These are phyloP conservation scores for Orbilia ellipsospora DNA, from an alignment of 2,329 filamentous ascomycete species.

Conservation along the genomic window DNA sequence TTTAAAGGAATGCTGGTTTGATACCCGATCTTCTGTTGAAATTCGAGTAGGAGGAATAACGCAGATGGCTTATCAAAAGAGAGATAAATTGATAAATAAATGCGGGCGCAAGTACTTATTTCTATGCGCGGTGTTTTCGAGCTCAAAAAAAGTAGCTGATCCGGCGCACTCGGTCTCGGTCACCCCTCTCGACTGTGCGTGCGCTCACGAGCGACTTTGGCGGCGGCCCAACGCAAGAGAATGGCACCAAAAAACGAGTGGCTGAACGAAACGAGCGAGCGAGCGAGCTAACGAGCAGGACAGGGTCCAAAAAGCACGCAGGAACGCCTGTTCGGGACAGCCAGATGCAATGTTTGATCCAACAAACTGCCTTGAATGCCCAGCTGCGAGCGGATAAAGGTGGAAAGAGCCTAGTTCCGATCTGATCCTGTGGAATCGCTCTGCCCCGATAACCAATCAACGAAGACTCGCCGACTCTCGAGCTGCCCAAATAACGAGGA, in stretches of 20 bases:
- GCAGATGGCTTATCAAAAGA: not conserved
- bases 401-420: constrained; percentile 23
- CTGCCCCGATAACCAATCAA: constrained; percentile 1
- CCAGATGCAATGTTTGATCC: constrained; percentile 45
- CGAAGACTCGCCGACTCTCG: not conserved
- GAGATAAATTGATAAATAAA: not conserved
- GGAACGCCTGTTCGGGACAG: not conserved
- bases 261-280: constrained; percentile 20
- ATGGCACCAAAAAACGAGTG: constrained; percentile 34
- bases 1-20: constrained; percentile 1
- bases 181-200: constrained; percentile 31
- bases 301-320: constrained; percentile 7
- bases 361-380: constrained; percentile 35
- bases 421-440: constrained; percentile 9
- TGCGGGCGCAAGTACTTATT: not conserved
- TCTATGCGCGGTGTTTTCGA: constrained; percentile 28
- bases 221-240: not conserved
- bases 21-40: not conserved
- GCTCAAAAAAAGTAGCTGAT: constrained; percentile 27
- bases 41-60: not conserved
- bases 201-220: too few species aligned
- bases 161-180: not conserved
- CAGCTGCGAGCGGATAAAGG: constrained; percentile 23
- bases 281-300: constrained; percentile 2
- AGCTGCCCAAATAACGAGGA: constrained; percentile 30